Base-by-base conservation (phyloP, 345 rosid species). In the Populus deltoides region DNA sequence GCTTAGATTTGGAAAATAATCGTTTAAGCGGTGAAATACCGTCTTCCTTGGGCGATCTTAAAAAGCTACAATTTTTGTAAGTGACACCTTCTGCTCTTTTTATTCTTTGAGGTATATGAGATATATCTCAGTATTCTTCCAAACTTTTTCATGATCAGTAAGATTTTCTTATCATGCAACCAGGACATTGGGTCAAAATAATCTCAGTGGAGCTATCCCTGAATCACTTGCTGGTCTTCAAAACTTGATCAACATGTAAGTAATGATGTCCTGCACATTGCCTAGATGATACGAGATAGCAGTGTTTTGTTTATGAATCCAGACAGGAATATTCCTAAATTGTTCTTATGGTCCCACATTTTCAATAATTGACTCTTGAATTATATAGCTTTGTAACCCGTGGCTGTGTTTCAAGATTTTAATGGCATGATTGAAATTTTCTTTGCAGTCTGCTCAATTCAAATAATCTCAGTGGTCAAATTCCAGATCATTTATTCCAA, bases 11-110 rank as follows among this genome's bases (percentile, higher is more conserved):
- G 89, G 97, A 89, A 79, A 89, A 90, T 71, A 97, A 97, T 90
- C 85, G 62, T 77, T 83, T 97, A 70, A 86, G 75, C 66, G 99
- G 99, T 75, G 83, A 78, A 80, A 92, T 97, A 88, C 99, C 99
- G 8, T 76, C 92, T 72, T 80, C 94, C 71, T 83, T 94, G 70
- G 97, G 99, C 57, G 86, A 91, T 76, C 98, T 97, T 73, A 88
- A 86, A 84, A 90, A 80, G 75, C 98, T 94, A 84, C 98, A 92
- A 81, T 91, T 97, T 89, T 84, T 97, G 99, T 97, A 84, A 91
- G 97, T 85, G 71, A 72, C 67, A 78, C 68, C 36, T 2, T 77
- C 74, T 66, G 7, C 29, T 43, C 53, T 7, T 17, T n/a, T 17
- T 70, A 25, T 59, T 25, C 27, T 10, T 59, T 9, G 16, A 59